Conservation (phyloP, 352 stramenopile species). For the Phytophthora sp. region DNA sequence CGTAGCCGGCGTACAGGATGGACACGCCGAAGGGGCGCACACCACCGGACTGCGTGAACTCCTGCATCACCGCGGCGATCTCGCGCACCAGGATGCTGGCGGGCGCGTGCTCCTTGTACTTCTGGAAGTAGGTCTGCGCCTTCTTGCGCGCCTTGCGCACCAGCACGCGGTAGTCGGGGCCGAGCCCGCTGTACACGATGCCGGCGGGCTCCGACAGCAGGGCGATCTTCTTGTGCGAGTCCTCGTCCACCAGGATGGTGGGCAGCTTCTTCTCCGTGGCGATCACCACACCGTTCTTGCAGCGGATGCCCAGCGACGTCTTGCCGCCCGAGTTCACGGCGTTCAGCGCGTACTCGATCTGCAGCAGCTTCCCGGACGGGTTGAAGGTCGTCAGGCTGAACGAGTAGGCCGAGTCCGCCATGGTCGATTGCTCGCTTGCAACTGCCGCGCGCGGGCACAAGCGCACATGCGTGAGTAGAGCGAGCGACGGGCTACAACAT, state of each 20-base stretch:
- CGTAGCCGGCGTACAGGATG: conserved; percentile 97
- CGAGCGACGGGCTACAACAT: not conserved
- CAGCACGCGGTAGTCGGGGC: conserved; percentile 98
- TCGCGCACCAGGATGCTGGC: conserved; percentile 96
- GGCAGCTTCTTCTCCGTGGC: conserved; percentile 99
- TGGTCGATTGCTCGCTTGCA: conserved; percentile 45
- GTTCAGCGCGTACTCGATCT: conserved; percentile 99
- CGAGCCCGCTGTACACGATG: conserved; percentile 98
- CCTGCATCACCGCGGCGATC: conserved; percentile 98
- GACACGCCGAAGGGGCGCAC: conserved; percentile 99
- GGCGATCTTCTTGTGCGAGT: conserved; percentile 97
- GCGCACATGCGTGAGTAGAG: conserved; percentile 4
- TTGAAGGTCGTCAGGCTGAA: conserved; percentile 99
- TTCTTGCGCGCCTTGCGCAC: conserved; percentile 97
- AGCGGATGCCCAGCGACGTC: conserved; percentile 97
- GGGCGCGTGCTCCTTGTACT: conserved; percentile 96
- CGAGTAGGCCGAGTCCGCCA: conserved; percentile 98
- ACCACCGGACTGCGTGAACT: conserved; percentile 98
- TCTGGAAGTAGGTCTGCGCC: conserved; percentile 95
- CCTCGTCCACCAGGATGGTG: conserved; percentile 95
- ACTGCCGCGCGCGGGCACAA: not conserved
- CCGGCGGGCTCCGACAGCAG: conserved; percentile 90
- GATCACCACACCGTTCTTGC: conserved; percentile 99
- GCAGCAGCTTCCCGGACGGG: conserved; percentile 98
- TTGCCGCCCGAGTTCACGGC: conserved; percentile 97